These are phyloP conservation scores for Metschnikowia henanensis DNA, from an alignment of 805 yeast genomes.

Conservation along the genomic window DNA sequence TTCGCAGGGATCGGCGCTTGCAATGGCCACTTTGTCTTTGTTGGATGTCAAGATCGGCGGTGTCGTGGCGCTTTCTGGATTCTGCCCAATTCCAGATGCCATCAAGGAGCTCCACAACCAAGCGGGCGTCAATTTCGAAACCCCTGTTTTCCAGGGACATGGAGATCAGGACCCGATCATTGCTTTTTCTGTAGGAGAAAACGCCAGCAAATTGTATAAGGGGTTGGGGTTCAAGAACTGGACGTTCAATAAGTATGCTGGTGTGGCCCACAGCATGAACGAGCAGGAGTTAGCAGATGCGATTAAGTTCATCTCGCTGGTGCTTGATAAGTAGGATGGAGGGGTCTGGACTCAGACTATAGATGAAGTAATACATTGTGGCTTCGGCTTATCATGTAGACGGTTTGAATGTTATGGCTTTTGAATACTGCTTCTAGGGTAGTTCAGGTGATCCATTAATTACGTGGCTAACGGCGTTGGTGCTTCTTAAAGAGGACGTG, in stretches of 20 bases:
- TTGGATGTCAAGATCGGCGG: slow-evolving; percentile 73
- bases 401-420: no score
- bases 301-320: slow-evolving; percentile 29
- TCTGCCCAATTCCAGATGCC: slow-evolving; percentile 42
- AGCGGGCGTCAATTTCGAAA: slow-evolving; percentile 45
- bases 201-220: slow-evolving; percentile 46
- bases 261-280: slow-evolving; percentile 66
- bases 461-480: no score
- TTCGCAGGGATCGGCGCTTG: slow-evolving; percentile 88
- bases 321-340: slow-evolving; percentile 16
- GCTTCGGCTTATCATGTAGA: no score
- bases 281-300: slow-evolving; percentile 66
- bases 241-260: slow-evolving; percentile 54
- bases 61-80: slow-evolving; percentile 75
- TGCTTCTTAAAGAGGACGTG: no score
- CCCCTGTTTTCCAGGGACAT: slow-evolving; percentile 88
- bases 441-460: no score
- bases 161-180: slow-evolving; percentile 79
- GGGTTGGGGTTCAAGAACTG: slow-evolving; percentile 43
- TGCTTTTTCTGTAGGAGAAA: slow-evolving; percentile 35
- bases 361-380: no score
- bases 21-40: slow-evolving; percentile 59
- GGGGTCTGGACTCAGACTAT: background rate
- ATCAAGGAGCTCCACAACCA: slow-evolving; percentile 22
- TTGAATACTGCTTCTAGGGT: no score